phyloP scores from a whole-genome alignment of 768 basidiomycete genomes.

The Lentinula edodes region DNA sequence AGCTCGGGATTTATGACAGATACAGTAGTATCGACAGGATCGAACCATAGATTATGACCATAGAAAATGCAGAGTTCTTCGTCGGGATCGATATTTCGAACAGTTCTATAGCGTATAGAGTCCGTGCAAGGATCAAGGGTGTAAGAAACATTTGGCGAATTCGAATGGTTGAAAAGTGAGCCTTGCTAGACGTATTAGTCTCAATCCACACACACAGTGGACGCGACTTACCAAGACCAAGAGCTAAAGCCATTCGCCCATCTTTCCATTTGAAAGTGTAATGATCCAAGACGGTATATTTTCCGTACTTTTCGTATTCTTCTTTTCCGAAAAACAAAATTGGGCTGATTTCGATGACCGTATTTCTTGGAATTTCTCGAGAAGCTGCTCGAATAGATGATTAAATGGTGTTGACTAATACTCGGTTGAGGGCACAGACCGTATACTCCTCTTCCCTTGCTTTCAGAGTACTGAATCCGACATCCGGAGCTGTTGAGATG shows the following conservation, averaged over 20 bases:
- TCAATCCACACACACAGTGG: conserved; percentile 4
- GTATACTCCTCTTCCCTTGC: conserved; percentile 60
- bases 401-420: not conserved
- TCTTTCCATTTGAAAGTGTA: conserved; percentile 77
- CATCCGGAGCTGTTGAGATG: conserved; percentile 46
- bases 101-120: conserved; percentile 59
- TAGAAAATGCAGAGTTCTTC: conserved; percentile 84
- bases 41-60: conserved; percentile 62
- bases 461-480: conserved; percentile 34
- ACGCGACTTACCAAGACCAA: conserved; percentile 58
- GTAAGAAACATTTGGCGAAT: conserved; percentile 66
- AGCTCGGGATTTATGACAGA: conserved; percentile 12
- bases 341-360: conserved; percentile 80
- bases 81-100: conserved; percentile 42
- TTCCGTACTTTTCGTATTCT: conserved; percentile 65
- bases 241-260: conserved; percentile 69
- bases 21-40: conserved; percentile 26
- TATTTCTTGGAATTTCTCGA: conserved; percentile 47
- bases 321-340: conserved; percentile 68
- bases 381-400: conserved; percentile 31
- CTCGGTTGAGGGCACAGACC: conserved; percentile 31
- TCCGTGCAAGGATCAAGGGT: conserved; percentile 44
- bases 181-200: conserved; percentile 33
- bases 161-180: conserved; percentile 78
- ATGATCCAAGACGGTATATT: conserved; percentile 61